Conservation (phyloP, 805 yeast species). For the Lachancea cidri region DNA sequence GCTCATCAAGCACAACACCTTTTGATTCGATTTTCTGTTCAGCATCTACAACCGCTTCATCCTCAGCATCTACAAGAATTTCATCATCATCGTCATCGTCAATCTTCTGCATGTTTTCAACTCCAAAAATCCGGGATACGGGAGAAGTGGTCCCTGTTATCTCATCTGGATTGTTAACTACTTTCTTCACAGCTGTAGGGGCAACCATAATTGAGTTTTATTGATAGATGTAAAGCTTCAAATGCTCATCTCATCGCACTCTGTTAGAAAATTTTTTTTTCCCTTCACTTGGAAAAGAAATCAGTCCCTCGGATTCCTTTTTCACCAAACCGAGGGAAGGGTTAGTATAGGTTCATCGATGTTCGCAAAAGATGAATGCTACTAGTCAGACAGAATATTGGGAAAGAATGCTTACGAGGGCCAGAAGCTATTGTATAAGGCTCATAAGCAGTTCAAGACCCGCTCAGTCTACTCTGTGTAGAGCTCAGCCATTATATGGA, state of each 20-base stretch:
- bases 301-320: not conserved
- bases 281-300: not conserved
- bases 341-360: not conserved
- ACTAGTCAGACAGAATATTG: not conserved
- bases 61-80: constrained; percentile 37
- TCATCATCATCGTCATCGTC: constrained; percentile 36
- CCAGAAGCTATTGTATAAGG: not conserved
- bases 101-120: constrained; percentile 26
- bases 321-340: not conserved
- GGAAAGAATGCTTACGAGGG: not conserved
- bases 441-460: not conserved
- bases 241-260: constrained; percentile 10
- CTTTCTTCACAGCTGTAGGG: constrained; percentile 38
- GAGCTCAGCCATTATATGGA: not conserved
- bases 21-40: constrained; percentile 23
- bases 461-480: not conserved
- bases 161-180: constrained; percentile 4
- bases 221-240: constrained; percentile 19
- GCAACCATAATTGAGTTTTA: constrained; percentile 39
- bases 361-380: not conserved
- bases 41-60: constrained; percentile 14
- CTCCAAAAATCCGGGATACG: constrained; percentile 31
- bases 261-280: constrained; percentile 20
- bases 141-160: constrained; percentile 1
- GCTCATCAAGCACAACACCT: constrained; percentile 54